Conservation (phyloP, 2,329 filamentous ascomycete genomes). For the Lachnum nothofagi region DNA sequence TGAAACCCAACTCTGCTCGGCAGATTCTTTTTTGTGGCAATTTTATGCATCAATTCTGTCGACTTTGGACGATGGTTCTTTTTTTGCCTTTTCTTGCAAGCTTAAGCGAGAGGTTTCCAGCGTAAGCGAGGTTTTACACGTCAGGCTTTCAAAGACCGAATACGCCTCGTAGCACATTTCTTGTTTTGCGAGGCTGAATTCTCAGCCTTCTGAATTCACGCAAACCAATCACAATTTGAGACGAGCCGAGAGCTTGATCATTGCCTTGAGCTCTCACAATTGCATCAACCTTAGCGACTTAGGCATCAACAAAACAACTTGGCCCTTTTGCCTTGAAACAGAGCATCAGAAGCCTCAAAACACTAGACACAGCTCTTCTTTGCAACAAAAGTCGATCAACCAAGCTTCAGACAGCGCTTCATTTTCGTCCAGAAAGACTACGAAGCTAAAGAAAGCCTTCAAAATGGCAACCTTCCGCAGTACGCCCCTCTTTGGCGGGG, state of each 20-base stretch:
- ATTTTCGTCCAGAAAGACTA: no score
- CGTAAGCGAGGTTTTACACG: not conserved
- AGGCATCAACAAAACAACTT: constrained; percentile 4
- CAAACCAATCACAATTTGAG: not conserved
- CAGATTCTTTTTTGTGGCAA: constrained; percentile 15
- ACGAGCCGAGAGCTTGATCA: not conserved
- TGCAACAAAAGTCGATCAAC: no score
- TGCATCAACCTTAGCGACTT: not conserved
- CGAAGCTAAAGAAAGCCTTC: not conserved
- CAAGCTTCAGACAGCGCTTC: no score
- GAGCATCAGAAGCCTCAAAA: no score
- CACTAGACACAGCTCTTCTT: no score
- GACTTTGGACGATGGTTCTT: constrained; percentile 1
- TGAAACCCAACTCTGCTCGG: constrained; percentile 36
- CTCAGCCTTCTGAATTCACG: not conserved
- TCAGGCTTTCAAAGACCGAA: not conserved
- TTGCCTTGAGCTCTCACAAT: no score
- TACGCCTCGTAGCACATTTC: no score
- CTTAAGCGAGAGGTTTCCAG: not conserved
- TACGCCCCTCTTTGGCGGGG: constrained; percentile 66
- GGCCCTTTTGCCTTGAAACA: no score
- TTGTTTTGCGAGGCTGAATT: not conserved
- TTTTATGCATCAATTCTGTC: not conserved
- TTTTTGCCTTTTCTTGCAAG: constrained; percentile 3
- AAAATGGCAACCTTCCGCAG: constrained; percentile 50